Base-by-base conservation (phyloP, 73 alveolate genomes). In the Blepharisma japonicum region DNA sequence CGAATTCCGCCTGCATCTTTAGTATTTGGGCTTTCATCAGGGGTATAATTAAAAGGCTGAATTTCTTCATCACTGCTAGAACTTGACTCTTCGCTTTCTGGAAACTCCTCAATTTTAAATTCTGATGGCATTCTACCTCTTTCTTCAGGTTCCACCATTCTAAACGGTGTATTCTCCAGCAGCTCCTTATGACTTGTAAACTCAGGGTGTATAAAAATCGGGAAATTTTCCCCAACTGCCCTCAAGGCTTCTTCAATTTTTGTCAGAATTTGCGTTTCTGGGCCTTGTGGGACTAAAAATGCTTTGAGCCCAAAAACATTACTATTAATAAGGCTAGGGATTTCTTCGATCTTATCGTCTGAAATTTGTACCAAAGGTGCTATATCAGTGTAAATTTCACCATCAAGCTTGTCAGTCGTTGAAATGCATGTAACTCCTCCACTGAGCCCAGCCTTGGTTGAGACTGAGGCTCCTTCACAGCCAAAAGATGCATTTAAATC, bases 271-370 rank as follows among this genome's bases (percentile, higher is more conserved):
- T 61, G 74, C 11, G 38, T 9, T n/a, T 61, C 23, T 61, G 74
- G 74, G 47, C 74, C 74, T 61, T 61, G 74, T 14, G 74, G 74
- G 18, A 61, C 74, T 20, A 61, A 25, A 25, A 18, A 61, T 8
- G 50, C 74, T 61, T 61, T 61, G 4, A 20, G 5, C 14, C 47
- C 74, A 39, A 61, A 61, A 61, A 5, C 18, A 18, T 11, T 8
- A 20, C 18, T 4, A 18, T n/a, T n/a, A n/a, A 9, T 9, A 14
- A 14, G 74, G n/a, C 23, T 53, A 14, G n/a, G n/a, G 4, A 53
- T 20, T 53, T 53, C 67, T 14, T 53, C 23, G n/a, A 53, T 14
- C n/a, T 11, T 53, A 14, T 11, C n/a, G 74, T 61, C 74, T 8
- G 50, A 20, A 14, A 61, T 14, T n/a, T 9, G 39, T 18, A 9